Conservation (phyloP, 345 rosid genomes). For the Microthlaspi erraticum region DNA sequence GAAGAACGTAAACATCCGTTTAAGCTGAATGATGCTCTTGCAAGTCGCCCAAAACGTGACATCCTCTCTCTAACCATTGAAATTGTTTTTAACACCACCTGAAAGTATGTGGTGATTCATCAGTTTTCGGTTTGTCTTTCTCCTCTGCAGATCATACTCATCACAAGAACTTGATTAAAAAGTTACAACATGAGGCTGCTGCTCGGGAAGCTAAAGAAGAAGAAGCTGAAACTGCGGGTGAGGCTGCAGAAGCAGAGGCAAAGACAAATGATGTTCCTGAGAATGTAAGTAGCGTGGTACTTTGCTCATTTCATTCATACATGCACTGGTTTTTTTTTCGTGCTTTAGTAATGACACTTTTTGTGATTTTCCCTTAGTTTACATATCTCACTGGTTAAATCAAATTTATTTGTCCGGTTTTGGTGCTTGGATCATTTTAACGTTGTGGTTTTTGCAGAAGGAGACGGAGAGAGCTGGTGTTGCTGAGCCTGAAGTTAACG, state of each 20-base stretch:
- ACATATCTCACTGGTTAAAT: too few species aligned
- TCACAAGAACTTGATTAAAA: slow-evolving; percentile 63
- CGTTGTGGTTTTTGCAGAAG: too few species aligned
- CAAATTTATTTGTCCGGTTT: too few species aligned
- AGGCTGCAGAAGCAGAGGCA: slow-evolving; percentile 37
- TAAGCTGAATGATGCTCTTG: slow-evolving; percentile 64
- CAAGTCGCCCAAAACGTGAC: slow-evolving; percentile 61
- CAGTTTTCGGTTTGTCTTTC: too few species aligned
- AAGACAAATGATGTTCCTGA: slow-evolving; percentile 39
- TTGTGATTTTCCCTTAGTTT: too few species aligned
- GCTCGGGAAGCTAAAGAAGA: slow-evolving; percentile 47
- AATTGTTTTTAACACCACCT: slow-evolving; percentile 18
- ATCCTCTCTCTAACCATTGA: background rate
- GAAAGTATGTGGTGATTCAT: too few species aligned
- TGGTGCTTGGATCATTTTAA: too few species aligned
- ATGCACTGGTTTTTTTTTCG: too few species aligned
- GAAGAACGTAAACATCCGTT: slow-evolving; percentile 76
- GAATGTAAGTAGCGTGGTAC: slow-evolving; percentile 17
- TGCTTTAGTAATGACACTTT: too few species aligned
- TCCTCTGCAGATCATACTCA: slow-evolving; percentile 60
- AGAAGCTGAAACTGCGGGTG: slow-evolving; percentile 37
- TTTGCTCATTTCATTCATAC: background rate
- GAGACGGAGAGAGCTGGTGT: slow-evolving; percentile 1
- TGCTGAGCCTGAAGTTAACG: background rate
- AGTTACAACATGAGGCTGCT: slow-evolving; percentile 57